Base-by-base conservation (phyloP, 805 yeast genomes). In the Schwanniomyces polymorphus region DNA sequence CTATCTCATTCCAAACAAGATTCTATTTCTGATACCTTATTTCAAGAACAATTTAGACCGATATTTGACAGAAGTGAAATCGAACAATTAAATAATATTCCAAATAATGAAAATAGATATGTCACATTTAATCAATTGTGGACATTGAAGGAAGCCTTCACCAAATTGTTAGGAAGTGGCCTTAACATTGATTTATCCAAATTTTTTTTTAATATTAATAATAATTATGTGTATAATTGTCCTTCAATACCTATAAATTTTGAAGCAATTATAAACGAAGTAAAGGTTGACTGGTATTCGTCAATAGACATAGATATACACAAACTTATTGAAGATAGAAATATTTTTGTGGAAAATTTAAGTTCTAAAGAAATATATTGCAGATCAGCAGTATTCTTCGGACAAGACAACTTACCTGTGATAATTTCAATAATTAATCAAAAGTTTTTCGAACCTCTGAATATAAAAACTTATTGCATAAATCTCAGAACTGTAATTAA, bases 81-180 rank as follows among this genome's bases (percentile, higher is more conserved):
- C 5, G 38, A 42, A 6, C 56, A 63, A 23, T 51, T 84, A 7
- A 46, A 49, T 5, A n/a, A 25, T 0, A 41, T 53, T 2, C 46
- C 56, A 1, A 51, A 56, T n/a, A 17, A 41, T 2, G 45, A 46
- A 0, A 21, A 49, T 5, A 57, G 67, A 44, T 64, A 66, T 42
- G 51, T 57, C 7, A 52, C 68, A 2, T 78, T 85, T 54, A 78
- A 85, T 16, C 81, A 80, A 34, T 72, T 77, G 29, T 88, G 96
- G 96, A 86, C 96, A 0, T 61, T 88, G 45, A 88, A 88, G 59
- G 96, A 88, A 60, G 81, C 89, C 17, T 86, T 81, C 57, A 77
- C 88, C 6, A 88, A 88, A 56, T 78, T 75, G 33, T 55, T 77
- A 2, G 96, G 95, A 0, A 64, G 74, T 14, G 95, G 96, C 2